Base-by-base conservation (phyloP, 345 rosid species). In the Passiflora organensis region DNA sequence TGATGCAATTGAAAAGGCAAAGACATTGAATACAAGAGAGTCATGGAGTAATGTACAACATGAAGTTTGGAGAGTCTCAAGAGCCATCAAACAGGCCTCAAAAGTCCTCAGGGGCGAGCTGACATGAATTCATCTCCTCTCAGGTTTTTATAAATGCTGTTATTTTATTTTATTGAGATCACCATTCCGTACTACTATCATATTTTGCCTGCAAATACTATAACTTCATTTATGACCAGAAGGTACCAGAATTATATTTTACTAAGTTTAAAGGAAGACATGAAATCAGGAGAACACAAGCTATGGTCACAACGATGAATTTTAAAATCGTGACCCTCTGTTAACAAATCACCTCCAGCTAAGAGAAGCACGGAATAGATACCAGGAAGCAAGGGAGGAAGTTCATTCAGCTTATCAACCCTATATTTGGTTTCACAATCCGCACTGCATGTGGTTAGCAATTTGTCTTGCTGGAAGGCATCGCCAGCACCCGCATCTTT, bases 261-360 rank as follows among this genome's bases (percentile, higher is more conserved):
- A 48, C 10, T 20, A 23, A 39, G 15, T 5, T 43, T 24, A 45
- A 58, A 47, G 43, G 28, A 51, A 44, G 44, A 2, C 16, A n/a
- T 22, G 42, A 46, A 3, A 43, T 53, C 13, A 16, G 15, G 21
- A 47, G 9, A n/a, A 56, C n/a, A 91, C 99, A 96, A 86, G 84
- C 68, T 70, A 65, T 82, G 80, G 69, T 89, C 89, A 96, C 97
- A 93, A 38, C 95, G 82, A 56, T 95, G 91, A 48, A 89, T 89
- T 73, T 81, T 93, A 76, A 93, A 76, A 74, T 93, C 99, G 15
- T 95, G 86, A 55, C 97, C 91, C 67, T 89, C 99, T 13, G 99
- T 89, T 72, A 93, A 67, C 72, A 89, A 73, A 80, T 93, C 95
- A 32, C 99, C 97, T 17, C 97, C 91, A 25, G 99, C 95, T 67